These are phyloP conservation scores for Cutaneotrichosporon dermatis DNA, from an alignment of 1,284 basidiomycete species.

Conservation along the genomic window DNA sequence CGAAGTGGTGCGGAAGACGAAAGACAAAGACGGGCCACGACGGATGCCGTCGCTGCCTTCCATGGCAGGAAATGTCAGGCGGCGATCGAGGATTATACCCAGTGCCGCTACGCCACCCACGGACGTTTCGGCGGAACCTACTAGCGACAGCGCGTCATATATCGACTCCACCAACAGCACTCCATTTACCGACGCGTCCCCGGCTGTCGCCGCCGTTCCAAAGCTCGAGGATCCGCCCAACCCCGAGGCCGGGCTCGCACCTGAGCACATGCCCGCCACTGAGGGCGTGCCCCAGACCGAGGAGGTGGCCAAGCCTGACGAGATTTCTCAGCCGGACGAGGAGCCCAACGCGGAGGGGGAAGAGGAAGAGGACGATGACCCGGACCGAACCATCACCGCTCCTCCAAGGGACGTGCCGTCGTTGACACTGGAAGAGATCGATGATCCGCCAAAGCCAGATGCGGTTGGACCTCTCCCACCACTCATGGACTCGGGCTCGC, in stretches of 20 bases:
- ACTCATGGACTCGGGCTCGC: background rate
- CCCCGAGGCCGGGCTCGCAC: too few species aligned
- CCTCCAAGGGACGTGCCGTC: background rate
- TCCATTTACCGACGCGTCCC: too few species aligned
- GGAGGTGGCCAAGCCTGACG: background rate
- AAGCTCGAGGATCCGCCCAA: too few species aligned
- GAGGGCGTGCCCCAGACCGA: background rate
- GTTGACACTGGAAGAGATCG: background rate
- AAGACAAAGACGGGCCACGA: conserved; percentile 3
- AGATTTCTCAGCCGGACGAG: background rate
- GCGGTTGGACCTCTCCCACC: background rate
- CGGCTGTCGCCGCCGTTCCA: too few species aligned
- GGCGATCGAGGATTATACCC: conserved; percentile 31
- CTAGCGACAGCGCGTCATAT: background rate
- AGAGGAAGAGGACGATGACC: background rate
- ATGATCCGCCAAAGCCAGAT: background rate
- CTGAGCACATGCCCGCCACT: background rate
- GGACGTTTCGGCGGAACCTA: background rate
- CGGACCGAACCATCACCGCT: background rate
- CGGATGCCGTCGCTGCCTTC: conserved; percentile 15
- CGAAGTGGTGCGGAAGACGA: conserved; percentile 5
- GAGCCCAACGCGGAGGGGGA: too few species aligned
- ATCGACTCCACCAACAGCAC: background rate
- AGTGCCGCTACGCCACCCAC: background rate
- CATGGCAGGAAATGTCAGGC: conserved; percentile 17